Base-by-base conservation (phyloP, 2,329 filamentous ascomycete genomes). In the Paecilomyces dactylethromorphus region DNA sequence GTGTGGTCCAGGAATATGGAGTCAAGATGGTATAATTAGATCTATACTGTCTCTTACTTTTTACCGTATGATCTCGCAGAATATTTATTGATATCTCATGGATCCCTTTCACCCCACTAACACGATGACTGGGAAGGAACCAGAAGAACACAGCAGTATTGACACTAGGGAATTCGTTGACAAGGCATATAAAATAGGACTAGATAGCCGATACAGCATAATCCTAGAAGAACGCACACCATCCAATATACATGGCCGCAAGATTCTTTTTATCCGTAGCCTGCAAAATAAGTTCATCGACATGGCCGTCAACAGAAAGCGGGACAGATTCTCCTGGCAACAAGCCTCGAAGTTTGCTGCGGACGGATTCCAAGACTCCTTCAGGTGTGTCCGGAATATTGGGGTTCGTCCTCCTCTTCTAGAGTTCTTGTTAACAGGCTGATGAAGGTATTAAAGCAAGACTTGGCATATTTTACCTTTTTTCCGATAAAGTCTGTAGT, bases 201-300 rank as follows among this genome's bases (percentile, higher is more conserved):
- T 15, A 32, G 31, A 33, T 31, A 32, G n/a, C 21, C 31, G 18
- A 32, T 15, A 6, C 12, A 32, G 31, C 26, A 33, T 6, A 31
- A 54, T 15, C 12, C 12, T 24, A 88, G 60, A 87, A 84, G 68
- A 88, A 89, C 12, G 86, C 80, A 77, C 85, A 88, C 93, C 93
- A 97, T 21, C 94, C 94, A 76, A 97, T 96, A 75, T 97, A 99
- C 95, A 99, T 99, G 45, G 87, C 85, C 18, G 90, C 85, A 75
- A 99, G 74, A 72, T 94, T 95, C 69, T 78, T 84, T 58, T 88
- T 85, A 73, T 92, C 87, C 22, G 88, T 89, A 33, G 95, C 94
- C 77, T 93, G 87, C 71, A 88, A 85, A 66, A 99, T 94, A 74
- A 99, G 76, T 74, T 95, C 91, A 72, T 97, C 90, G n/a, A 97